Evolutionary conservation across 352 stramenopile species (phyloP).

Genomic region (Aphanomyces astaci): DNA sequence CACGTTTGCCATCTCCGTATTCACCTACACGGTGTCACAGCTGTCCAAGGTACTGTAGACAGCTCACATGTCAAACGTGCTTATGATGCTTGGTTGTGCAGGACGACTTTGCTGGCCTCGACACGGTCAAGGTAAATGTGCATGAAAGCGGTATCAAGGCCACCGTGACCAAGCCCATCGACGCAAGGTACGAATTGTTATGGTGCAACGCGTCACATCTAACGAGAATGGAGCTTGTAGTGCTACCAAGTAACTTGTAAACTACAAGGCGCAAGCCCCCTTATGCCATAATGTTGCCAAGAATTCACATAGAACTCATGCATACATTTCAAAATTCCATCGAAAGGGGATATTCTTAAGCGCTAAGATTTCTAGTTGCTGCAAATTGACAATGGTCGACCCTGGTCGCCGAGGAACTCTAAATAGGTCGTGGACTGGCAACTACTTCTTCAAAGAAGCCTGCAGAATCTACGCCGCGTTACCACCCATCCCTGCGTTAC

Average conservation of each 20-base stretch:
- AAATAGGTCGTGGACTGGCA: background rate
- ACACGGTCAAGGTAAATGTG: constrained; percentile 73
- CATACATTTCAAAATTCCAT: too few relatives aligned
- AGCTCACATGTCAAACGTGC: background rate
- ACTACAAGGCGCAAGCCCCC: too few relatives aligned
- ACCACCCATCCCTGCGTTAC: background rate
- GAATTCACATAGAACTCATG: too few relatives aligned
- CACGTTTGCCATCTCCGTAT: constrained; percentile 56
- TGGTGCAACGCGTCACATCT: too few relatives aligned
- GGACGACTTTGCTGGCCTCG: constrained; percentile 77
- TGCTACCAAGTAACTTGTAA: background rate
- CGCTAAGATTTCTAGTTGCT: too few relatives aligned
- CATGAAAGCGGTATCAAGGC: constrained; percentile 71
- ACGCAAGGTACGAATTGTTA: constrained; percentile 11
- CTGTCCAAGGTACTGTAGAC: constrained; percentile 57
- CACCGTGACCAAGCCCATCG: constrained; percentile 33
- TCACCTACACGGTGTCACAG: constrained; percentile 69
- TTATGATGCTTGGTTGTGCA: constrained; percentile 24
- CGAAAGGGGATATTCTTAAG: too few relatives aligned
- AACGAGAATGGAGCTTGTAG: background rate
- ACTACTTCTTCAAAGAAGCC: background rate
- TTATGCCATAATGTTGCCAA: too few relatives aligned
- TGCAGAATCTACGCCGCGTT: background rate
- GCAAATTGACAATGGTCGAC: too few relatives aligned
- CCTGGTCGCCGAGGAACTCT: background rate